These are phyloP conservation scores for Phytophthora macrochlamydospora DNA, from an alignment of 352 stramenopile genomes.

Conservation along the genomic window DNA sequence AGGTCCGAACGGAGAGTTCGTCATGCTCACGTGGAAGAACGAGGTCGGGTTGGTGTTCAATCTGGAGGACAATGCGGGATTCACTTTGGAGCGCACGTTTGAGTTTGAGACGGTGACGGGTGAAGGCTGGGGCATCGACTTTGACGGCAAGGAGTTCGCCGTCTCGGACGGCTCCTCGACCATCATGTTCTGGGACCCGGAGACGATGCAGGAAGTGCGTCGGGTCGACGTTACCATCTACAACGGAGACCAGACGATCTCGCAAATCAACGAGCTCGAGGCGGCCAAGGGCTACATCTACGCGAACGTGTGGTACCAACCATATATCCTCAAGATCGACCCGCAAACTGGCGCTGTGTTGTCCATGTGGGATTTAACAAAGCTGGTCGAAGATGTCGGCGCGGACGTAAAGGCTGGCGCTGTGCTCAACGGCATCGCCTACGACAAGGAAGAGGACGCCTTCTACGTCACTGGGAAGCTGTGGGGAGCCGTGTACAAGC, in stretches of 20 bases:
- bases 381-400: conserved; percentile 62
- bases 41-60: conserved; percentile 90
- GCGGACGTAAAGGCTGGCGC: conserved; percentile 56
- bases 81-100: conserved; percentile 67
- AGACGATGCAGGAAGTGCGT: conserved; percentile 74
- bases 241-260: conserved; percentile 42
- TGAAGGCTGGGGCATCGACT: conserved; percentile 96
- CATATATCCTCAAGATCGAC: conserved; percentile 93
- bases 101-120: conserved; percentile 68
- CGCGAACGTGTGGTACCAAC: conserved; percentile 95
- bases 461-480: conserved; percentile 95
- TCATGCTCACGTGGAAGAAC: conserved; percentile 93
- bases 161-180: conserved; percentile 91
- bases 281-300: conserved; percentile 92
- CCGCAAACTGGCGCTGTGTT: conserved; percentile 82
- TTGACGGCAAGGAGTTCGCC: conserved; percentile 55
- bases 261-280: conserved; percentile 95
- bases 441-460: conserved; percentile 87
- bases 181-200: conserved; percentile 92
- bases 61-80: conserved; percentile 28
- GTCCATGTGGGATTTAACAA: conserved; percentile 87
- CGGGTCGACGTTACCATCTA: conserved; percentile 71
- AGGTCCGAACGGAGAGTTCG: conserved; percentile 64
- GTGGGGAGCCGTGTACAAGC: conserved; percentile 92
- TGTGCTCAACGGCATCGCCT: conserved; percentile 95